Conservation (phyloP, 2,329 filamentous ascomycete species). For the Septoria petroselini region DNA sequence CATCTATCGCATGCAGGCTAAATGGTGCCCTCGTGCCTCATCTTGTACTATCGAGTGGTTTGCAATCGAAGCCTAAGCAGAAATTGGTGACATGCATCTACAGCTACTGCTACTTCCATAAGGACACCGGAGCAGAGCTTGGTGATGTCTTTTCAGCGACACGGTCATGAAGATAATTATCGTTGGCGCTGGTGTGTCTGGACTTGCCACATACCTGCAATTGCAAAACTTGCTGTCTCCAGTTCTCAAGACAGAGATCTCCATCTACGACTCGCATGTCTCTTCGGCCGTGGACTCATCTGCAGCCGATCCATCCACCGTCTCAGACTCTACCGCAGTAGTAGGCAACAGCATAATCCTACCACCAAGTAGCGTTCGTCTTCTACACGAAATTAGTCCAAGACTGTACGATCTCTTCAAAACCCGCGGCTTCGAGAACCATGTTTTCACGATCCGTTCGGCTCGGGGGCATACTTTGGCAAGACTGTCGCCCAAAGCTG, state of each 20-base stretch:
- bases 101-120: no score
- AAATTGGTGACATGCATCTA: no score
- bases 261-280: slow-evolving; percentile 11
- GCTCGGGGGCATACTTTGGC: slow-evolving; percentile 12
- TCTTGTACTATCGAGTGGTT: no score
- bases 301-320: slow-evolving; percentile 1
- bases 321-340: no score
- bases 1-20: no score
- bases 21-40: no score
- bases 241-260: background rate
- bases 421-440: slow-evolving; percentile 10
- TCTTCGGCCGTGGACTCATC: slow-evolving; percentile 1
- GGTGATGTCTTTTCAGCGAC: background rate
- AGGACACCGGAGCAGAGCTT: no score
- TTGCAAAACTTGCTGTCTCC: slow-evolving; percentile 1
- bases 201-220: slow-evolving; percentile 12
- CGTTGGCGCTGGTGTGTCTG: slow-evolving; percentile 17
- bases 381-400: slow-evolving; percentile 2
- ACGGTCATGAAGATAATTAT: slow-evolving; percentile 16
- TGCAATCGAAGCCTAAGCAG: no score
- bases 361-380: slow-evolving; percentile 8
- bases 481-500: slow-evolving; percentile 1
- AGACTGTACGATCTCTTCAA: slow-evolving; percentile 9
- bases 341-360: slow-evolving; percentile 15
- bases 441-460: slow-evolving; percentile 5